Base-by-base conservation (phyloP, 139 green algal species). In the Nannochloris sp. region DNA sequence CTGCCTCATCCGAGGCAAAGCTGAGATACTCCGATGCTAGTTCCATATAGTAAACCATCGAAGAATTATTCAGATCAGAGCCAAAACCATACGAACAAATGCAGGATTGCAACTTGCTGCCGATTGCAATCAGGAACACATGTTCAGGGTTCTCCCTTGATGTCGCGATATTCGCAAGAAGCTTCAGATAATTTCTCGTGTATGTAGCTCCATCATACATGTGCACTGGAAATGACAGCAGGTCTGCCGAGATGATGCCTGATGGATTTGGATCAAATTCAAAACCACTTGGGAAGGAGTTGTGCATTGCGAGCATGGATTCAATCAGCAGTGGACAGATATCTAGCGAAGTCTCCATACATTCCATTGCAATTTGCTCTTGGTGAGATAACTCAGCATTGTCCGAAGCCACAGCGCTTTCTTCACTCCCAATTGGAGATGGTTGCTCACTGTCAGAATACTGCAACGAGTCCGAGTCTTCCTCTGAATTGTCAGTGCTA, bases 181-280 rank as follows among this genome's bases (percentile, higher is more conserved):
- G 46, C 12, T 53, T 53, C 6, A 53, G 16, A 9, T 23, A 53
- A 28, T 20, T 23, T 12, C n/a, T 28, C 9, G n/a, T 23, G n/a
- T 53, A 53, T 53, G 46, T 6, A 53, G 17, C 16, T 8, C 46
- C 46, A 6, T 53, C 46, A 53, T 53, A 28, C 16, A 23, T 23
- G n/a, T 28, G n/a, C 9, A 37, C 56, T 28, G 58, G 50, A 20
- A 77, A 45, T 17, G 45, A 28, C 11, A 75, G 14, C 30, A 77
- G 49, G 29, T 77, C 66, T 20, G 43, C 30, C 11, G 70, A 44
- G n/a, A 77, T 50, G 11, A 65, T 25, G 2, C 50, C 40, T 6
- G 66, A 43, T 8, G 56, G 69, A 48, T 76, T 63, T 6, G 6
- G 37, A 5, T 6, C 40, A 3, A 66, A 60, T 31, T 48, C 46